Evolutionary conservation across 148 eudicot genomes (phyloP).

Genomic region (Nepenthes mirabilis): DNA sequence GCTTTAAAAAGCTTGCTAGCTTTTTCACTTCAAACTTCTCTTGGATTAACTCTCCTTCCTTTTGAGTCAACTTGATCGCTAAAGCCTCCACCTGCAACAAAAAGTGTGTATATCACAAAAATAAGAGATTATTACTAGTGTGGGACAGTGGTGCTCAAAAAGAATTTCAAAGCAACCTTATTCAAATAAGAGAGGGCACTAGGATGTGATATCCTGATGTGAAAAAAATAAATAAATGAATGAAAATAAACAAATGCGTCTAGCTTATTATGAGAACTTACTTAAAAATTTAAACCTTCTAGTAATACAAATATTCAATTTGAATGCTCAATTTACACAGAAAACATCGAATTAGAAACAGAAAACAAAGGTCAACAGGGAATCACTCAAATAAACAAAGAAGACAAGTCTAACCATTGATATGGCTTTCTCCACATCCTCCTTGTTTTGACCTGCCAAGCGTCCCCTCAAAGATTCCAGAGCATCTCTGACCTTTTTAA

Average conservation of each 20-base stretch:
- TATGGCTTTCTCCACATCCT: conserved; percentile 89
- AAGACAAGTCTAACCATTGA: conserved; percentile 52
- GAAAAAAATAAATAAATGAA: no score
- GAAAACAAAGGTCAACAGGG: not conserved
- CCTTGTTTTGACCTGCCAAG: conserved; percentile 73
- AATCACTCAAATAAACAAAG: not conserved
- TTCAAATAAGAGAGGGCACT: no score
- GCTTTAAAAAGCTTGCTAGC: conserved; percentile 77
- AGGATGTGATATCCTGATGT: no score
- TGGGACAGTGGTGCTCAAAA: no score
- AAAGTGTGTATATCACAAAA: not conserved
- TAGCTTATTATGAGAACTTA: no score
- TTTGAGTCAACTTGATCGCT: conserved; percentile 88
- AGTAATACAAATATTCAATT: no score
- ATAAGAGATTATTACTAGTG: not conserved
- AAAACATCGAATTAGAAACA: not conserved
- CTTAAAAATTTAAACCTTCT: no score
- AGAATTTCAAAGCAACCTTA: no score
- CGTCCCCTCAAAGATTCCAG: conserved; percentile 74
- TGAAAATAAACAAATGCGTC: no score
- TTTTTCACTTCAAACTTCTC: conserved; percentile 96
- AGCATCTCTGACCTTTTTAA: conserved; percentile 96
- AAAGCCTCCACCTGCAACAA: conserved; percentile 80
- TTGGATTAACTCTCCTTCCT: conserved; percentile 93
- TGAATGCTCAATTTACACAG: not conserved